A percentile compares a stretch with the other conserved stretches of the same genome.
These are phyloP conservation scores for Magnusiomyces clavatus DNA, from an alignment of 1,139 yeast genomes.

Conservation along the genomic window DNA sequence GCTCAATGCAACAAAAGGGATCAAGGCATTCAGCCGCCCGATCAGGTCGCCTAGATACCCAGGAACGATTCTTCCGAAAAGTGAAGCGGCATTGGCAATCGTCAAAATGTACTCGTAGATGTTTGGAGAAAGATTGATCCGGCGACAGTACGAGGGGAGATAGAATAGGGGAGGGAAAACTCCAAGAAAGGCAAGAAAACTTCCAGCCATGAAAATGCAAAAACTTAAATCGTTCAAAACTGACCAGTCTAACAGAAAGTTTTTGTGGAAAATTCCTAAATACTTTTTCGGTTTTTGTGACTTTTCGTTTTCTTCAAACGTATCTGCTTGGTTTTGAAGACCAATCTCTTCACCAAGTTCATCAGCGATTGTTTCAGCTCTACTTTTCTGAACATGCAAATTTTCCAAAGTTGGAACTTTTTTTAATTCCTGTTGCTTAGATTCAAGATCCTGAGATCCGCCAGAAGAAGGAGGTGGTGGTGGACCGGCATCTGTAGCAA, in stretches of 20 bases:
- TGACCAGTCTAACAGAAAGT: slow-evolving; percentile 14
- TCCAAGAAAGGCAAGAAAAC: slow-evolving; percentile 30
- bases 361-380: background rate
- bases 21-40: slow-evolving; percentile 41
- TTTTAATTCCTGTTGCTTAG: background rate
- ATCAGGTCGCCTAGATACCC: slow-evolving; percentile 40
- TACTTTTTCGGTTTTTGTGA: background rate
- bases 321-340: too few species aligned
- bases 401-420: background rate
- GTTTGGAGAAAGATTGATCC: slow-evolving; percentile 19
- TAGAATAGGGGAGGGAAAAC: slow-evolving; percentile 34
- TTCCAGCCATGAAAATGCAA: slow-evolving; percentile 22
- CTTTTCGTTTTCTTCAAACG: too few species aligned
- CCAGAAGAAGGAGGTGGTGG: background rate
- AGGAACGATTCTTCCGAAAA: slow-evolving; percentile 44
- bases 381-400: background rate
- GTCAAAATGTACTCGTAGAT: slow-evolving; percentile 33
- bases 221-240: slow-evolving; percentile 19
- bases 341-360: background rate
- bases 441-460: background rate
- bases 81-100: slow-evolving; percentile 42
- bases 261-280: background rate
- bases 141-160: slow-evolving; percentile 8
- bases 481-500: background rate
- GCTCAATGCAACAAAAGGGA: slow-evolving; percentile 27